These are phyloP conservation scores for Cladosporium phlei DNA, from an alignment of 2,329 filamentous ascomycete species.

Conservation along the genomic window DNA sequence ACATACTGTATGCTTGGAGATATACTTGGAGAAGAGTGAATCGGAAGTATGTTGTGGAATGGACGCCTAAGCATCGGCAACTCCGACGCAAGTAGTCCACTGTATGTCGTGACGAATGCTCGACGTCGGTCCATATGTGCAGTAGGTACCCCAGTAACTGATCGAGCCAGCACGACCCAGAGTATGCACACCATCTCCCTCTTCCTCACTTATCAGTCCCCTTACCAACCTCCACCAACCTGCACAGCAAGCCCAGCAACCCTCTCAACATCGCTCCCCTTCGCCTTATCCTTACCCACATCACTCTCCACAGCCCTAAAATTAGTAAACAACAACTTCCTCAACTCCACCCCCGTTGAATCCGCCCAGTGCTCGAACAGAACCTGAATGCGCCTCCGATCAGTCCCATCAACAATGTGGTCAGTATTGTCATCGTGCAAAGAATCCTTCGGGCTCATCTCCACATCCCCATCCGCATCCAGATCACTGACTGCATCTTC, in stretches of 20 bases:
- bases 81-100: too few relatives aligned
- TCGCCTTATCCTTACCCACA: conserved; percentile 70
- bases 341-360: conserved; percentile 64
- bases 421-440: background rate
- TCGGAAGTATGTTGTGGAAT: too few relatives aligned
- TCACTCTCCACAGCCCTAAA: conserved; percentile 93
- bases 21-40: too few relatives aligned
- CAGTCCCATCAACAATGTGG: conserved; percentile 48
- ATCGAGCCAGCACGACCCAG: too few relatives aligned
- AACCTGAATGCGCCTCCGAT: conserved; percentile 60
- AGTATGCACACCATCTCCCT: too few relatives aligned
- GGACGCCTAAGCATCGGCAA: too few relatives aligned
- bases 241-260: conserved; percentile 86
- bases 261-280: conserved; percentile 65
- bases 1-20: too few relatives aligned
- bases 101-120: too few relatives aligned
- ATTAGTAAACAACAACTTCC: conserved; percentile 74
- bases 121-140: too few relatives aligned
- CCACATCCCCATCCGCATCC: conserved; percentile 15
- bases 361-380: conserved; percentile 71
- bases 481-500: conserved; percentile 12
- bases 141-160: too few relatives aligned
- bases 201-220: too few relatives aligned
- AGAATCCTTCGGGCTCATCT: conserved; percentile 9
- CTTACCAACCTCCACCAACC: conserved; percentile 86